Evolutionary conservation across 2,329 filamentous ascomycete genomes (phyloP).

Genomic region (Xenosphaeropsis pyriputrescens): DNA sequence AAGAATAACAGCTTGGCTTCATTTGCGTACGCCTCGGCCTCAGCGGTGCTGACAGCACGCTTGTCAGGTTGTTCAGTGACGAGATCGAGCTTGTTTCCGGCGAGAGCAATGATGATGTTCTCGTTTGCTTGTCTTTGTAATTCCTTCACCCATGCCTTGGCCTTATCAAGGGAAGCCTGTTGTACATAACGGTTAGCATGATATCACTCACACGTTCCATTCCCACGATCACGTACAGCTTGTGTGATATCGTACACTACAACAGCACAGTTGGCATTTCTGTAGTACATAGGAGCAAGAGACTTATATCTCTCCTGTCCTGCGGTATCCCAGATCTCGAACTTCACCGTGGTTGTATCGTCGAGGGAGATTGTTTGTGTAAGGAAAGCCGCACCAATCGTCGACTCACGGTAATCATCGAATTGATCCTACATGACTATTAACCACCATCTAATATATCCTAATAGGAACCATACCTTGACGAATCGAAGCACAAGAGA

Average conservation of each 20-base stretch:
- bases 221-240: constrained; percentile 49
- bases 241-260: constrained; percentile 99
- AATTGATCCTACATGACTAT: constrained; percentile 70
- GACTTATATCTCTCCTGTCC: constrained; percentile 99
- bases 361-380: constrained; percentile 98
- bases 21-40: constrained; percentile 88
- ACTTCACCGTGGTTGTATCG: constrained; percentile 97
- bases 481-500: constrained; percentile 97
- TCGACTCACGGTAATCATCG: constrained; percentile 91
- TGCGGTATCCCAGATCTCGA: constrained; percentile 98
- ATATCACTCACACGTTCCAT: constrained; percentile 3
- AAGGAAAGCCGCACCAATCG: constrained; percentile 94
- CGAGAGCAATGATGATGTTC: constrained; percentile 97
- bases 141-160: constrained; percentile 98
- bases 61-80: constrained; percentile 92
- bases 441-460: neutral
- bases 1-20: constrained; percentile 95
- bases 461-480: constrained; percentile 46
- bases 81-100: constrained; percentile 94
- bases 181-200: neutral
- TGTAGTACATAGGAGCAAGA: constrained; percentile 97
- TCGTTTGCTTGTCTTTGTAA: constrained; percentile 97
- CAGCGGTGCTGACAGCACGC: constrained; percentile 74
- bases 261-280: constrained; percentile 97
- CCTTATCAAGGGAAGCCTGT: constrained; percentile 93